Evolutionary conservation across 2,329 filamentous ascomycete genomes (phyloP).

Genomic region (Lasiodiplodia hormozganensis): DNA sequence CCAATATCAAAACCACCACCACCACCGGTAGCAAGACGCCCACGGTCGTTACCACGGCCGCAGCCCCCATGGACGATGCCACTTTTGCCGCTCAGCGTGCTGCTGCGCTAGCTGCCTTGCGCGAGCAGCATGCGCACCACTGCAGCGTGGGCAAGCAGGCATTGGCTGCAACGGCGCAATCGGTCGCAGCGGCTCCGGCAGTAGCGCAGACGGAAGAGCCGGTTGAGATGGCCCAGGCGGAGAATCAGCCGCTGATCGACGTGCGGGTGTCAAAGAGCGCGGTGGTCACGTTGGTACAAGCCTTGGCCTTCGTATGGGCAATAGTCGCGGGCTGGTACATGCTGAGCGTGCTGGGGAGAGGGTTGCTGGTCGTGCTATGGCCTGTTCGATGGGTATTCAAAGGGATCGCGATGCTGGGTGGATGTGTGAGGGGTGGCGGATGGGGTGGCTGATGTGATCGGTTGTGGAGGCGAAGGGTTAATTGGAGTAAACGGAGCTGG

Average conservation of each 20-base stretch:
- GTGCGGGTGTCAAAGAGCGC: background rate
- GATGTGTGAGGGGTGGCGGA: conserved; percentile 19
- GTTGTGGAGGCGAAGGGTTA: background rate
- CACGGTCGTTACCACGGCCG: background rate
- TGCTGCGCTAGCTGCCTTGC: background rate
- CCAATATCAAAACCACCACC: background rate
- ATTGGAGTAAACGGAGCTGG: background rate
- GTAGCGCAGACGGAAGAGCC: background rate
- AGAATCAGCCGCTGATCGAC: background rate
- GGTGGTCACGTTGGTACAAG: background rate
- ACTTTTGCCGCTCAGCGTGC: background rate
- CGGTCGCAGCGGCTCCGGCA: background rate
- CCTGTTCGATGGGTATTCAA: conserved; percentile 5
- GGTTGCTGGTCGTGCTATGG: conserved; percentile 12
- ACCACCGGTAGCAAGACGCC: background rate
- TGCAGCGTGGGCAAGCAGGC: background rate
- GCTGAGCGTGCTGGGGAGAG: conserved; percentile 11
- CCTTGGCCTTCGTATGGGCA: background rate
- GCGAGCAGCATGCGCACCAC: background rate
- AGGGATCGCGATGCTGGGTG: conserved; percentile 6
- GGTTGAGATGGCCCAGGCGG: background rate
- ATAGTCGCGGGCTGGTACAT: conserved; percentile 7
- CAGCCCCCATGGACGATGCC: background rate
- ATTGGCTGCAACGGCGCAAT: background rate
- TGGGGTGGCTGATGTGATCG: conserved; percentile 6